These are phyloP conservation scores for Gaeumannomyces tritici DNA, from an alignment of 2,329 filamentous ascomycete genomes.

Conservation along the genomic window DNA sequence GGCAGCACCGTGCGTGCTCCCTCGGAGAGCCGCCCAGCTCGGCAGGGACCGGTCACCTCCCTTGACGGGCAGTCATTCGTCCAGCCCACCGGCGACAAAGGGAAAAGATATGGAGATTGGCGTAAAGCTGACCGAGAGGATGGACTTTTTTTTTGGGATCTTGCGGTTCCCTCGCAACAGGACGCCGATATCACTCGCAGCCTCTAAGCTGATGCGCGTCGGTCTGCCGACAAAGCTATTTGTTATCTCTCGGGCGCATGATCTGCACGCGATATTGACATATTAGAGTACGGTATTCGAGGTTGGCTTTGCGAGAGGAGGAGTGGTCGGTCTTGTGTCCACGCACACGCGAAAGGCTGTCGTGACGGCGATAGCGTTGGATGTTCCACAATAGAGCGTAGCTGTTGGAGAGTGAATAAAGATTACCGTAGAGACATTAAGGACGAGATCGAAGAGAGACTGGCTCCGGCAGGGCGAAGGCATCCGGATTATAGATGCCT, in stretches of 20 bases:
- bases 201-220: not conserved
- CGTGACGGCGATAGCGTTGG: not conserved
- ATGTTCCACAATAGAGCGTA: not conserved
- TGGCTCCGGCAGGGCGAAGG: not conserved
- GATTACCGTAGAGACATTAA: not conserved
- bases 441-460: not conserved
- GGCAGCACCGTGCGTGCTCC: not conserved
- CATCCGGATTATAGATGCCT: not conserved
- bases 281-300: not conserved
- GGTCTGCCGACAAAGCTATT: not conserved
- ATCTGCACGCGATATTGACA: not conserved
- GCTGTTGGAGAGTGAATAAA: not conserved
- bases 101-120: not conserved
- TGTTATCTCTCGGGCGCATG: not conserved
- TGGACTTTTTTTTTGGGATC: not conserved
- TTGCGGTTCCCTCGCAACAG: not conserved
- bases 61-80: not conserved
- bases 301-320: not conserved
- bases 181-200: not conserved
- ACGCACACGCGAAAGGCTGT: not conserved
- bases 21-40: not conserved
- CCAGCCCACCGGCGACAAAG: not conserved
- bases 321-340: not conserved
- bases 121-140: not conserved
- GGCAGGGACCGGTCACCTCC: not conserved